phyloP scores from a whole-genome alignment of 352 stramenopile genomes.

The Phytopythium mirpurense region DNA sequence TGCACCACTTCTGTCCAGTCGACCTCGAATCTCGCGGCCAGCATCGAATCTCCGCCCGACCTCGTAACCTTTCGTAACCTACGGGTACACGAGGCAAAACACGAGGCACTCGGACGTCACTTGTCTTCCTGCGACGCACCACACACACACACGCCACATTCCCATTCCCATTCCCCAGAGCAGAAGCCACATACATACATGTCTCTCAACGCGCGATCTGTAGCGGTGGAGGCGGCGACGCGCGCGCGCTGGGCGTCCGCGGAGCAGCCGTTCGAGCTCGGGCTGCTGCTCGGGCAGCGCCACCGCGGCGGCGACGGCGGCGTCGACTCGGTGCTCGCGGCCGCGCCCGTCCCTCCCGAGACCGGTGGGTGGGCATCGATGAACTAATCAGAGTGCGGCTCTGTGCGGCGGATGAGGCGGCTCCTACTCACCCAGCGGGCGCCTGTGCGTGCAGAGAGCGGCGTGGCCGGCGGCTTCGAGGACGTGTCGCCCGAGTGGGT shows the following conservation, averaged over 20 bases:
- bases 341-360: slow-evolving; percentile 45
- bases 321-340: slow-evolving; percentile 40
- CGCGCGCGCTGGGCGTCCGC: slow-evolving; percentile 13
- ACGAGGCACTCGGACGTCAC: no score
- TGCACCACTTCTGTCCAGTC: no score
- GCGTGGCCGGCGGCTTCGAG: slow-evolving; percentile 23
- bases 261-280: slow-evolving; percentile 37
- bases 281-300: slow-evolving; percentile 54
- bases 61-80: no score
- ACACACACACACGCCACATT: not conserved
- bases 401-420: no score
- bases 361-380: no score
- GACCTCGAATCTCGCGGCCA: no score
- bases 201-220: not conserved
- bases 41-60: no score
- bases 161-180: no score
- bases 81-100: no score
- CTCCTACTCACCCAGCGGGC: no score
- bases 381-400: no score
- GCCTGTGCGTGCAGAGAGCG: slow-evolving; percentile 16
- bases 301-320: slow-evolving; percentile 11
- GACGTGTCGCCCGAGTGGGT: slow-evolving; percentile 67
- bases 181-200: no score
- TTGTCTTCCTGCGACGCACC: not conserved
- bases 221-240: not conserved